These are phyloP conservation scores for Aspergillus sp. DNA, from an alignment of 2,329 filamentous ascomycete genomes.

Conservation along the genomic window DNA sequence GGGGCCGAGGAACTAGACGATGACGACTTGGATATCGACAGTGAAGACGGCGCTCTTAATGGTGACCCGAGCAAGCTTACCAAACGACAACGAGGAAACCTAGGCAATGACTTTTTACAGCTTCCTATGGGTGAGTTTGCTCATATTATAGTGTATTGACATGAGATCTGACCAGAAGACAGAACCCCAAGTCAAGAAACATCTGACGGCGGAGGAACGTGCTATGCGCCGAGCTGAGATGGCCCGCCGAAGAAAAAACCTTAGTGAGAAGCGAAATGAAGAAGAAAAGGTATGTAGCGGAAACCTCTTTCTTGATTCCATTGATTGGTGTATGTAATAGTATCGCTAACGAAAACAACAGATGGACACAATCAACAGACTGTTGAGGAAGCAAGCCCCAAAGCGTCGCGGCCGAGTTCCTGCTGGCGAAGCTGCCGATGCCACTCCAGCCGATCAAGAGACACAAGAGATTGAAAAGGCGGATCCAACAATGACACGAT, in stretches of 20 bases:
- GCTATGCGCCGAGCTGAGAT: constrained; percentile 70
- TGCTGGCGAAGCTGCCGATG: constrained; percentile 40
- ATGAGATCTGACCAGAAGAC: constrained; percentile 10
- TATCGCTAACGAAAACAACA: constrained; percentile 24
- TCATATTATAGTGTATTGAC: constrained; percentile 9
- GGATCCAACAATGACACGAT: constrained; percentile 42
- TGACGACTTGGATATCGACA: constrained; percentile 39
- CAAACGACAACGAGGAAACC: constrained; percentile 60
- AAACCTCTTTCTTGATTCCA: background rate
- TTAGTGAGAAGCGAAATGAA: constrained; percentile 72
- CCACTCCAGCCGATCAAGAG: constrained; percentile 36
- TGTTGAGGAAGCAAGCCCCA: constrained; percentile 63
- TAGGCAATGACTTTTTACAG: constrained; percentile 47
- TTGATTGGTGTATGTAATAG: background rate
- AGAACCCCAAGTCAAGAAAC: constrained; percentile 69
- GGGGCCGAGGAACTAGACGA: constrained; percentile 38
- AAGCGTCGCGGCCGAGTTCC: constrained; percentile 51
- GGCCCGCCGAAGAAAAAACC: constrained; percentile 67
- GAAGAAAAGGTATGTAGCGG: constrained; percentile 64
- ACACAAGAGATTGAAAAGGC: constrained; percentile 31
- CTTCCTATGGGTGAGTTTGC: constrained; percentile 51
- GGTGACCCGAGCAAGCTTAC: constrained; percentile 62
- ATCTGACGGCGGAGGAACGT: constrained; percentile 68
- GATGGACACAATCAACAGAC: constrained; percentile 64
- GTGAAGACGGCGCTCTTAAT: constrained; percentile 32